Percentiles rank a stretch among this genome's conserved stretches.
phyloP scores from a whole-genome alignment of 805 yeast species.

The Cyberlindnera maritima region DNA sequence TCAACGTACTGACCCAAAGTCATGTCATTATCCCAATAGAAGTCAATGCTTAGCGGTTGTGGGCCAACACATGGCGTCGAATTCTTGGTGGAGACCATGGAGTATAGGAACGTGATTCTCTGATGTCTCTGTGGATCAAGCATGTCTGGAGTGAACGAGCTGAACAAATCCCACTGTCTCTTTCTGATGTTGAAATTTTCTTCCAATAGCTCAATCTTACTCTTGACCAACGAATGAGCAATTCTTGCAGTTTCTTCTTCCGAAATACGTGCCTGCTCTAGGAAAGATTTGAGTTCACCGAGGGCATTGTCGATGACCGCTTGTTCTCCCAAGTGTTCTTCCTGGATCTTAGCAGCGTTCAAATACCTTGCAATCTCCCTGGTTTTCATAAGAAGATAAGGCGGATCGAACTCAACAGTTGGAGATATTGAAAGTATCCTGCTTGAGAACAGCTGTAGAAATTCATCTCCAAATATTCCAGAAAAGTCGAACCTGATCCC shows the following conservation, averaged over 20 bases:
- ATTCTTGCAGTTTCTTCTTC: constrained; percentile 31
- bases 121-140: constrained; percentile 75
- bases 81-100: constrained; percentile 77
- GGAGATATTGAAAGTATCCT: constrained; percentile 81
- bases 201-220: constrained; percentile 30
- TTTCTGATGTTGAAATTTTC: constrained; percentile 32
- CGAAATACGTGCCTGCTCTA: constrained; percentile 5
- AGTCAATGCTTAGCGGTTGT: constrained; percentile 76
- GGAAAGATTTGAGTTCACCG: constrained; percentile 15
- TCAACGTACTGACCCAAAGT: constrained; percentile 89
- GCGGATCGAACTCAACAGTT: constrained; percentile 69
- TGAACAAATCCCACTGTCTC: constrained; percentile 69
- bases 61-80: constrained; percentile 96
- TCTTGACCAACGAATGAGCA: constrained; percentile 31
- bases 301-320: constrained; percentile 11
- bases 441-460: constrained; percentile 39
- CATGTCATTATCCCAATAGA: constrained; percentile 86
- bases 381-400: constrained; percentile 56
- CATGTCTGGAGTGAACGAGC: constrained; percentile 50
- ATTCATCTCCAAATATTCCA: constrained; percentile 34
- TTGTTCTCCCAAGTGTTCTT: constrained; percentile 24
- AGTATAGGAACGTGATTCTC: constrained; percentile 71
- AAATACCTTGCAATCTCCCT: constrained; percentile 47
- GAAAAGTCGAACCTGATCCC: constrained; percentile 8
- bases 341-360: constrained; percentile 20